Evolutionary conservation across 2,329 filamentous ascomycete species (phyloP), one percentile per base, ranked within the genome.

Genomic region (Colletotrichum tropicicola): DNA sequence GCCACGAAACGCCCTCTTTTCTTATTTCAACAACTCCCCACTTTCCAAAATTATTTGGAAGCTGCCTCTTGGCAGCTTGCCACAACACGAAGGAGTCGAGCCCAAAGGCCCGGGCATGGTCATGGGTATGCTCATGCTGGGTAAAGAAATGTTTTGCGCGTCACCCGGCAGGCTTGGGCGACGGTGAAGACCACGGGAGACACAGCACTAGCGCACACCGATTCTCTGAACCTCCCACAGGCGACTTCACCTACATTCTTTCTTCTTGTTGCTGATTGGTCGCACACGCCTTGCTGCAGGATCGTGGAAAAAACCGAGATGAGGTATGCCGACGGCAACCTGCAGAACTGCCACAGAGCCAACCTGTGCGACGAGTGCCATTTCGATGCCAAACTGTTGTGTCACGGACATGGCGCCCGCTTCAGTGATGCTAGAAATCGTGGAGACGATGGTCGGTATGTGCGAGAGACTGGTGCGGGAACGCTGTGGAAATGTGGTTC

Each of bases 231-330:
- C 44, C 15, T 49, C 8, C 21, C 21, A 27, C 9, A 12, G 28
- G 17, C n/a, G 19, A 23, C 21, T n/a, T 15, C 17, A 19, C 9
- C n/a, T n/a, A n/a, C 39, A n/a, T 41, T n/a, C 39, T 48, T 27
- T n/a, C 47, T 54, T 47, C 48, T 54, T 21, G 9, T 37, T 52
- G 48, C 47, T 55, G 44, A 61, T 55, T 65, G 49, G 60, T 56
- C 30, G 44, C 25, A 59, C 49, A 54, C 51, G 65, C 55, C 55
- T 65, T 60, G 64, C 66, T 67, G 66, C 66, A 68, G 66, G 66
- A 68, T 68, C 66, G 64, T 60, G 49, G 47, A 32, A 65, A 48
- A 65, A 56, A 57, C 59, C 30, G 59, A 68, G 59, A 68, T 68
- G 64, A 66, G 39, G 63, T 47, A 66, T 58, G 45, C 45, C 28